Evolutionary conservation across 2,329 filamentous ascomycete genomes (phyloP), one percentile per base, ranked within the genome.

Genomic region (Niveomyces coronatus): DNA sequence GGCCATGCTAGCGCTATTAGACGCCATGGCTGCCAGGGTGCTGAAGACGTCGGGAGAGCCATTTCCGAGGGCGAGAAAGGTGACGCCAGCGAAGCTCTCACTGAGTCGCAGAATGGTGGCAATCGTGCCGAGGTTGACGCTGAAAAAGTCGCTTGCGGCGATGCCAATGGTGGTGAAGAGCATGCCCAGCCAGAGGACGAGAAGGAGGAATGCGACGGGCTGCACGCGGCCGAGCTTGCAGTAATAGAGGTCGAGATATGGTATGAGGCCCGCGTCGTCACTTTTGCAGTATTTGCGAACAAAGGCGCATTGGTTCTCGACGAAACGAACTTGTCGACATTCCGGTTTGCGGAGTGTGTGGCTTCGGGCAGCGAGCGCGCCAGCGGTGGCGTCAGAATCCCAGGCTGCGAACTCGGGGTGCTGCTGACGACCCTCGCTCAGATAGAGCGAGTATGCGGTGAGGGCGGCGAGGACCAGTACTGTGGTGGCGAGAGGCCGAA

Each of bases 41-140:
- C 88, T 95, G 61, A 98, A 98, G 31, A 98, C 88, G 60, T 98
- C 91, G 3, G 91, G 91, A 44, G 89, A 96, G 37, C 91, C 91
- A 65, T 98, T 98, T 47, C 91, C 91, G 61, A 98, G 93, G 8
- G 91, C 91, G 37, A 98, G 65, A 52, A 98, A 94, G 1, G 91
- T 98, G 19, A 98, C 93, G 24, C 91, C 91, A 0, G 91, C 87
- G 61, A 98, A 72, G 57, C 86, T 96, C 65, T 98, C 88, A 58
- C 88, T 95, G 67, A 98, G 81, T 15, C 89, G 88, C 19, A 96
- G 70, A 37, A 95, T 77, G 40, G 73, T 81, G 16, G 91, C 81
- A 50, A 98, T 91, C 10, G 91, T 96, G 59, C 85, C 91, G 23
- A 98, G 71, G 54, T 98, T 94, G 63, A 96, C 78, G 62, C 88